A percentile compares a stretch with the other conserved stretches of the same genome.
These are phyloP conservation scores for Colletotrichum viniferum DNA, from an alignment of 2,329 filamentous ascomycete genomes.

Conservation along the genomic window DNA sequence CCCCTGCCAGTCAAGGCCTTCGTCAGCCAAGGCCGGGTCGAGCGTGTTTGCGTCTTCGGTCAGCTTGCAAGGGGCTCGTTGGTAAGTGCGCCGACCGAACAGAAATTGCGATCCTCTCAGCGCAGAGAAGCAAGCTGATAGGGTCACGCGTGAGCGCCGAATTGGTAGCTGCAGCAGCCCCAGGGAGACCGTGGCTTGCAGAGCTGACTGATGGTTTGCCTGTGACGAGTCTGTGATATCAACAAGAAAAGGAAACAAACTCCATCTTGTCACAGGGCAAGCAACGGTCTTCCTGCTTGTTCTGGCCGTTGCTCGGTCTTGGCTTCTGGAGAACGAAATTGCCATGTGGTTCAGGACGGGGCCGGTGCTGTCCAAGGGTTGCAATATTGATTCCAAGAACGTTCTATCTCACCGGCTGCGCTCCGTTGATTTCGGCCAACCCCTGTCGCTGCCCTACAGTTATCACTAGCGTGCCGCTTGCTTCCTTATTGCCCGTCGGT, in stretches of 20 bases:
- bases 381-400: conserved; percentile 21
- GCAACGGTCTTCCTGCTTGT: not conserved
- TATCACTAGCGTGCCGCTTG: not conserved
- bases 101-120: not conserved
- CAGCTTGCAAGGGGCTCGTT: not conserved
- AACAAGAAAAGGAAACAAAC: not conserved
- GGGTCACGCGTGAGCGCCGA: not conserved
- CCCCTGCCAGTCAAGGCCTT: not conserved
- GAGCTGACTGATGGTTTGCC: not conserved
- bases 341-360: conserved; percentile 17
- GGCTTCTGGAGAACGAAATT: conserved; percentile 9
- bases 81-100: not conserved
- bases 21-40: not conserved
- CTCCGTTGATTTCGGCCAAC: not conserved
- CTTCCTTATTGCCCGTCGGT: not conserved
- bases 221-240: not conserved
- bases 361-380: not conserved
- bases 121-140: not conserved
- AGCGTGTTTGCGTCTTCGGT: conserved; percentile 5
- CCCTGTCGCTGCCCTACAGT: not conserved
- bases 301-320: not conserved
- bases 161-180: not conserved
- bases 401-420: conserved; percentile 11
- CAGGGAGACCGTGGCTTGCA: not conserved
- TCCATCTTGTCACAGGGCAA: not conserved